Evolutionary conservation across 805 yeast genomes (phyloP).

Genomic region (Yueomyces sp.): DNA sequence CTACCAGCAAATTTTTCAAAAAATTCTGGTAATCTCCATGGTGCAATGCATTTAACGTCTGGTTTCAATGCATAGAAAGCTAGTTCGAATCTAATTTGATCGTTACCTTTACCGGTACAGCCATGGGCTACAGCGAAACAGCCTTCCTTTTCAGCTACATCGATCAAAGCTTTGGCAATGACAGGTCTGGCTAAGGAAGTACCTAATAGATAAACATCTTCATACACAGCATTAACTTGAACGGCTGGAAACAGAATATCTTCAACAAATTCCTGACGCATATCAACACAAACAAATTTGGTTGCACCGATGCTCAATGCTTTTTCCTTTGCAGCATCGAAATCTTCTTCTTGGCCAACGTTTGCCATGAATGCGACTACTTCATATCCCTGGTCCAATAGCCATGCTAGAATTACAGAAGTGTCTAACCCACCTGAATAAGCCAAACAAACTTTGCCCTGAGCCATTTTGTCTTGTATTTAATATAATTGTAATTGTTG

Average conservation of each 20-base stretch:
- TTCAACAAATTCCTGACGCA: constrained; percentile 88
- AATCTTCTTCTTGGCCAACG: constrained; percentile 99
- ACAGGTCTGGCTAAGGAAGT: constrained; percentile 98
- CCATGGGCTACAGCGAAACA: constrained; percentile 99
- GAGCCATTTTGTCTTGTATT: constrained; percentile 45
- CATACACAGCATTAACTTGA: constrained; percentile 95
- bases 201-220: constrained; percentile 91
- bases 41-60: constrained; percentile 91
- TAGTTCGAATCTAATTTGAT: constrained; percentile 95
- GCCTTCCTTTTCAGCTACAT: constrained; percentile 93
- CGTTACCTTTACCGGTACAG: constrained; percentile 99
- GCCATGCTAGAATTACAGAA: constrained; percentile 95
- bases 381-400: constrained; percentile 94
- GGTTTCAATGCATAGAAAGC: constrained; percentile 97
- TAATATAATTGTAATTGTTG: too few species aligned
- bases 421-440: constrained; percentile 99
- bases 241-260: constrained; percentile 90
- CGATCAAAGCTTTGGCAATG: constrained; percentile 94
- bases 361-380: constrained; percentile 97
- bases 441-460: constrained; percentile 98
- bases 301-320: constrained; percentile 96
- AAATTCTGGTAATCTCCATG: constrained; percentile 97
- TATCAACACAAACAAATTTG: constrained; percentile 87
- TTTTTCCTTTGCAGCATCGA: constrained; percentile 91
- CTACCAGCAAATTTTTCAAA: constrained; percentile 96